Base-by-base conservation (phyloP, 2,329 filamentous ascomycete species). In the Nigrograna mackinnonii region DNA sequence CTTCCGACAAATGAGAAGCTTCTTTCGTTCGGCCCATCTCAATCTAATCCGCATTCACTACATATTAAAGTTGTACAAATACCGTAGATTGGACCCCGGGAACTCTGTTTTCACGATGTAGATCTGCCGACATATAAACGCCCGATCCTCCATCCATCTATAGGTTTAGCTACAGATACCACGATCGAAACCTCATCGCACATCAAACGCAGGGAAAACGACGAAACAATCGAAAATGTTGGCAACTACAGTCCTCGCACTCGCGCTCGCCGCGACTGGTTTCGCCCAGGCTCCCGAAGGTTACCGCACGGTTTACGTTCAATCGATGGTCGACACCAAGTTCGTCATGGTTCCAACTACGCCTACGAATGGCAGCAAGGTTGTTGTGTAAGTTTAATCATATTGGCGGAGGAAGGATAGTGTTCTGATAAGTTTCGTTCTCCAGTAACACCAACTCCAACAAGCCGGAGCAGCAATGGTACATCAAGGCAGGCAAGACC, bases 261-360 rank as follows among this genome's bases (percentile, higher is more conserved):
- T 60, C 19, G 53, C 52, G 12, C 44, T 64, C 26, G 51, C 52
- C 13, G 54, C 49, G 19, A 51, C 50, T 6, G 49, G 49, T 24
- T 28, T 64, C 9, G 45, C 55, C 17, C 55, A 61, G 37, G 43
- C 37, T 22, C 58, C 58, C 7, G 50, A 44, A 18, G 60, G 57
- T 20, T 62, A 64, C 35, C 58, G 58, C 26, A 52, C 44, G 17
- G 59, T 63, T 20, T 63, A 60, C 47, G 57, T 64, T 17, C 58
- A 57, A 3, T 63, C 59, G 1, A 50, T 52, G 30, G 58, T 60
- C 36, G 59, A 64, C 41, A 37, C 48, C 5, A 61, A 57, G 41
- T 62, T 50, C 33, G 57, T 60, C 18, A 48, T 64, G 2, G 58
- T 61, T 5, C 60, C 62, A 2, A 63, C 61, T 22, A 31, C 48